Percentiles rank a stretch among this genome's conserved stretches.
Evolutionary conservation across 805 yeast genomes (phyloP).

Genomic region (Kazachstania taianensis): DNA sequence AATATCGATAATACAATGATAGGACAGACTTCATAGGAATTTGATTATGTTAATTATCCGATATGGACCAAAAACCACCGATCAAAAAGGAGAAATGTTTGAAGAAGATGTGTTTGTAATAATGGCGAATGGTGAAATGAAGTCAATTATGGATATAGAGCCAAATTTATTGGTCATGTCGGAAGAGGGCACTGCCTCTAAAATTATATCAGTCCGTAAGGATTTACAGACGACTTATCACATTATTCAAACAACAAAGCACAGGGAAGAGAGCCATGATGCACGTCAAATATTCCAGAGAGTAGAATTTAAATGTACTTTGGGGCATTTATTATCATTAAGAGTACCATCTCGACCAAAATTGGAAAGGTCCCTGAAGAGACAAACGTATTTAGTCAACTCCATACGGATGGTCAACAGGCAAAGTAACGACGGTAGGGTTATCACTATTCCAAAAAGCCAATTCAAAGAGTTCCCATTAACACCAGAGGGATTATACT

Average conservation of each 20-base stretch:
- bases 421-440: constrained; percentile 15
- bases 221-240: constrained; percentile 36
- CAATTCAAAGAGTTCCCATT: constrained; percentile 19
- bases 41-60: too few species aligned
- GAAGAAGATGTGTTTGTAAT: constrained; percentile 33
- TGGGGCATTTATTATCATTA: constrained; percentile 14
- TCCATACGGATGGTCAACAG: constrained; percentile 15
- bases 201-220: constrained; percentile 33
- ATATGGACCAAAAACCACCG: too few species aligned
- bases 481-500: constrained; percentile 16
- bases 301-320: constrained; percentile 16
- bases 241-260: constrained; percentile 27
- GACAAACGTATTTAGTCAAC: constrained; percentile 12
- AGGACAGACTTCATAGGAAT: too few species aligned
- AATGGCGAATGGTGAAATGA: constrained; percentile 35
- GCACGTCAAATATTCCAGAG: constrained; percentile 14
- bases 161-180: constrained; percentile 36
- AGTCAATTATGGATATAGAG: constrained; percentile 28
- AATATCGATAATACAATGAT: too few species aligned
- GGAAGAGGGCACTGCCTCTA: constrained; percentile 34
- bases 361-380: constrained; percentile 16
- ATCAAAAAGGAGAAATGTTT: too few species aligned
- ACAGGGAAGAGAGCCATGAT: constrained; percentile 14
- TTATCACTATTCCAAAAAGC: constrained; percentile 16
- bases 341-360: constrained; percentile 14